These are phyloP conservation scores for Zygotorulaspora sp. DNA, from an alignment of 805 yeast genomes.

Conservation along the genomic window DNA sequence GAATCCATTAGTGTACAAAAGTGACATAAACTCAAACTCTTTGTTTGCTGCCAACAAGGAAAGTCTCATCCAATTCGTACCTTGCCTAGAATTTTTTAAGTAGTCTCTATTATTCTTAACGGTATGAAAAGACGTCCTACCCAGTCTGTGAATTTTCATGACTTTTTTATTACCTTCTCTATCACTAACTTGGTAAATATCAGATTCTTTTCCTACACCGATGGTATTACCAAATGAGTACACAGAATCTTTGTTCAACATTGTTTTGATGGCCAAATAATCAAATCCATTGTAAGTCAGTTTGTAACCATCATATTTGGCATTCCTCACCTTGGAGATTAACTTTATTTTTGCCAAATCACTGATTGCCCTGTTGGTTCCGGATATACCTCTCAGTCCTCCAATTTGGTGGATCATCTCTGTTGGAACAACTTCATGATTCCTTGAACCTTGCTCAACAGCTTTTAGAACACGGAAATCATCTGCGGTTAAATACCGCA, in stretches of 20 bases:
- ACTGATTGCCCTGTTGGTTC: constrained; percentile 71
- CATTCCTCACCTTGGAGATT: constrained; percentile 75
- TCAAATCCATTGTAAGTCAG: constrained; percentile 88
- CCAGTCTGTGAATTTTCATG: constrained; percentile 86
- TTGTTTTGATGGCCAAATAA: constrained; percentile 80
- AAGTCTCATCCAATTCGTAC: constrained; percentile 88
- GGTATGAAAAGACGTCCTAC: constrained; percentile 87
- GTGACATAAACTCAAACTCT: constrained; percentile 83
- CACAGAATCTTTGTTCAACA: constrained; percentile 68
- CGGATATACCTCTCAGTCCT: constrained; percentile 67
- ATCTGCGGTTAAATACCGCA: constrained; percentile 87
- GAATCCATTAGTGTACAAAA: constrained; percentile 70
- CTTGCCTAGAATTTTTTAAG: constrained; percentile 56
- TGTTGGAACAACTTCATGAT: constrained; percentile 94
- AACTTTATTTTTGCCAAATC: constrained; percentile 84
- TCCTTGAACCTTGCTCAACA: constrained; percentile 83
- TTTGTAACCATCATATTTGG: constrained; percentile 92
- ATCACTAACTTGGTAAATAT: constrained; percentile 79
- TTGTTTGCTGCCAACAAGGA: constrained; percentile 88
- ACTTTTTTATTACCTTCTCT: constrained; percentile 62
- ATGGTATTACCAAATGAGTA: constrained; percentile 80
- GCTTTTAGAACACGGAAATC: constrained; percentile 89
- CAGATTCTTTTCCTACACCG: constrained; percentile 98
- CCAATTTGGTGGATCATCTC: constrained; percentile 74
- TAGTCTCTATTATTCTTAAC: constrained; percentile 94